Percentiles rank a stretch among this genome's conserved stretches.
phyloP scores from a whole-genome alignment of 495 filamentous ascomycete species.

The Immersiella caudata region DNA sequence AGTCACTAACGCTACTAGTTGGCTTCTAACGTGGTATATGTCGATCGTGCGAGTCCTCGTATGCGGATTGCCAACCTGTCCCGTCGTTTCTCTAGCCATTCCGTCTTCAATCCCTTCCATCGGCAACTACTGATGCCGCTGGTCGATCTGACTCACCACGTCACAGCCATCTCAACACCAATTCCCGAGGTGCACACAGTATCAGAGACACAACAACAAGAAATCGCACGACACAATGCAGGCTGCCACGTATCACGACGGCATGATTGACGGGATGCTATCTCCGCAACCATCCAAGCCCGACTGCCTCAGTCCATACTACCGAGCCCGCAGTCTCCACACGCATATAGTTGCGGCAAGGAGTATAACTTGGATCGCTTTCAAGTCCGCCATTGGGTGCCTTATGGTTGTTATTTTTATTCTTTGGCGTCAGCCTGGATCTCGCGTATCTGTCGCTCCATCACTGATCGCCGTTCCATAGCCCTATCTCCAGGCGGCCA shows the following conservation, averaged over 20 bases:
- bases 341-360: not conserved
- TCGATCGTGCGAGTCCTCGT: not conserved
- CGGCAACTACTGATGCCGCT: not conserved
- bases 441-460: not conserved
- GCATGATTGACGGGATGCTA: not conserved
- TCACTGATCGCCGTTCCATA: not conserved
- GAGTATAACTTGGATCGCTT: not conserved
- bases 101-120: not conserved
- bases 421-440: not conserved
- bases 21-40: not conserved
- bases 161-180: not conserved
- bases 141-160: not conserved
- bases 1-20: not conserved
- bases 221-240: not conserved
- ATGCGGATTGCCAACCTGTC: not conserved
- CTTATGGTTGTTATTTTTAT: not conserved
- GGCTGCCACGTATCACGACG: not conserved
- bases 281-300: not conserved
- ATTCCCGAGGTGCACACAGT: not conserved
- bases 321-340: not conserved
- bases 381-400: not conserved
- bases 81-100: not conserved
- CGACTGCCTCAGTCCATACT: not conserved
- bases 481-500: not conserved
- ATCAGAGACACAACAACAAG: not conserved